These are phyloP conservation scores for Saturnispora zaruensis DNA, from an alignment of 805 yeast species.

Conservation along the genomic window DNA sequence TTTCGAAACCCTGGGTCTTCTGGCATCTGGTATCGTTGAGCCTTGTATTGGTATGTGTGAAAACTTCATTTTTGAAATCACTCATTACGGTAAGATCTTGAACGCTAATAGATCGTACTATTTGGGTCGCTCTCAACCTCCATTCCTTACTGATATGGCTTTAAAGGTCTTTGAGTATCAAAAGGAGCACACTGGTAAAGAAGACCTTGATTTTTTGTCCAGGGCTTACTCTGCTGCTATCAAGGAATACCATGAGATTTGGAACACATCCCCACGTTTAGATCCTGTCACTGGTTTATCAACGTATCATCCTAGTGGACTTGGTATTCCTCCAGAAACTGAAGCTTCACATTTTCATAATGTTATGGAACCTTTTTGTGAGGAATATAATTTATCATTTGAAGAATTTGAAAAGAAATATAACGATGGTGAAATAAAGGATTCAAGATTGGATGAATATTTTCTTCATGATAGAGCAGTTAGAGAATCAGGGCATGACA, in stretches of 20 bases:
- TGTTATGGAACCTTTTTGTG: slow-evolving; percentile 58
- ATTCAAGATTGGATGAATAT: slow-evolving; percentile 80
- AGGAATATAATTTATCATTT: slow-evolving; percentile 47
- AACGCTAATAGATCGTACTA: slow-evolving; percentile 93
- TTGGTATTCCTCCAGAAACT: slow-evolving; percentile 96
- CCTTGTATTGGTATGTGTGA: slow-evolving; percentile 86
- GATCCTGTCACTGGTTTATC: slow-evolving; percentile 74
- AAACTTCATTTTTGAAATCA: slow-evolving; percentile 83
- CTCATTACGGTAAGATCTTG: slow-evolving; percentile 83
- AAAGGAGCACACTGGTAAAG: slow-evolving; percentile 29
- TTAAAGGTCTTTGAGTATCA: slow-evolving; percentile 55
- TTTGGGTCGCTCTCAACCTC: slow-evolving; percentile 90
- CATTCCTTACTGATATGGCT: slow-evolving; percentile 91
- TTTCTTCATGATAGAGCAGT: slow-evolving; percentile 90
- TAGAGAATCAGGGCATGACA: slow-evolving; percentile 95
- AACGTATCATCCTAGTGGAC: slow-evolving; percentile 81
- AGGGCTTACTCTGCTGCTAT: slow-evolving; percentile 73
- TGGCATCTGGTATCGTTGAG: slow-evolving; percentile 55
- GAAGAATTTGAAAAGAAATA: slow-evolving; percentile 63
- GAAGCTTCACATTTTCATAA: slow-evolving; percentile 81
- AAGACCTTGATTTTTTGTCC: slow-evolving; percentile 51
- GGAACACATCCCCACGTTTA: slow-evolving; percentile 68
- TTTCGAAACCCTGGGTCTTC: slow-evolving; percentile 77
- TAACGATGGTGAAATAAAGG: slow-evolving; percentile 55
- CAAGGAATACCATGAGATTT: slow-evolving; percentile 72